Conservation (phyloP, 305 asterid species). For the Fraxinus ornus region DNA sequence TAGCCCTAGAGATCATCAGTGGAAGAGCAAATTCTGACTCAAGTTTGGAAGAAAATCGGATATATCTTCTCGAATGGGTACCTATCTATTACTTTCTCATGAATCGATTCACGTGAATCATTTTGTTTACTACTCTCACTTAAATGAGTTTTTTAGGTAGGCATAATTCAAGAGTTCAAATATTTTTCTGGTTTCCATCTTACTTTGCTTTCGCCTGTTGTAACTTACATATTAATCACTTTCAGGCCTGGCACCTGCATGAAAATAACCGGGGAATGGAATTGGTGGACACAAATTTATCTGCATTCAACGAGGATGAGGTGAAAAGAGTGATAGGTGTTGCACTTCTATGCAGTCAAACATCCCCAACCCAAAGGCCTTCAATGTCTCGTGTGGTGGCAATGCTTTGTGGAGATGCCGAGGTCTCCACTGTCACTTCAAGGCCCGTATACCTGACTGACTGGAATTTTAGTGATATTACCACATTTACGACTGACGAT, state of each 20-base stretch:
- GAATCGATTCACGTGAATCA: not conserved
- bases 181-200: not conserved
- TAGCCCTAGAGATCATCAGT: conserved; percentile 45
- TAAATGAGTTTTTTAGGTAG: not conserved
- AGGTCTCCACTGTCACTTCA: not conserved
- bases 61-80: conserved; percentile 76
- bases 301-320: conserved; percentile 36
- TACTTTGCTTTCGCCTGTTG: not conserved
- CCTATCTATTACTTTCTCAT: not conserved
- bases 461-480: conserved; percentile 49
- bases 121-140: not conserved
- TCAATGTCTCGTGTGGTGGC: not conserved
- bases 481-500: conserved; percentile 24
- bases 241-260: conserved; percentile 57
- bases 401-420: not conserved
- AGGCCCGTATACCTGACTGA: conserved; percentile 57
- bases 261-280: conserved; percentile 42
- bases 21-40: conserved; percentile 43
- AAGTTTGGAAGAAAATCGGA: conserved; percentile 37
- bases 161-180: not conserved
- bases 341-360: conserved; percentile 63
- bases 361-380: conserved; percentile 31
- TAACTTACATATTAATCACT: not conserved
- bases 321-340: conserved; percentile 47
- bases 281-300: conserved; percentile 39